phyloP scores from a whole-genome alignment of 495 filamentous ascomycete genomes.

The Cudoniella acicularis region DNA sequence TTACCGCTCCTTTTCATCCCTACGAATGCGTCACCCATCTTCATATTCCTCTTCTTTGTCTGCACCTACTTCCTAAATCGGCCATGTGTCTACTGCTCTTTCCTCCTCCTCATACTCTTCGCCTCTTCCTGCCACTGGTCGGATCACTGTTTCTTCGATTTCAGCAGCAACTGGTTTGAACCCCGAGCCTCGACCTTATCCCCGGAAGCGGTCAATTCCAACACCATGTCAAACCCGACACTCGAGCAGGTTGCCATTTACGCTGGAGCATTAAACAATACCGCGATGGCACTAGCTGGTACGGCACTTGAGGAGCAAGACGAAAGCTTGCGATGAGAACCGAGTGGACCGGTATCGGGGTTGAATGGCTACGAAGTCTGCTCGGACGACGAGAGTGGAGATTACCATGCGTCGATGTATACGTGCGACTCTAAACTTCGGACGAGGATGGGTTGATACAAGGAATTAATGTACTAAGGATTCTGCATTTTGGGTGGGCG shows the following conservation, averaged over 20 bases:
- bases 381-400: constrained; percentile 76
- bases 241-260: constrained; percentile 21
- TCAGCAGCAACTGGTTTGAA: constrained; percentile 79
- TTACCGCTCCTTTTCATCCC: constrained; percentile 71
- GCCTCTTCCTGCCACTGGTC: constrained; percentile 88
- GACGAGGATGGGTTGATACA: background rate
- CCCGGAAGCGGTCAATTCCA: constrained; percentile 11
- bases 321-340: constrained; percentile 39
- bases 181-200: constrained; percentile 33
- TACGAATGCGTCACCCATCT: constrained; percentile 75
- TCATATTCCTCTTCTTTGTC: constrained; percentile 86
- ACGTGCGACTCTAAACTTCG: constrained; percentile 54
- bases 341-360: constrained; percentile 76
- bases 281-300: constrained; percentile 60
- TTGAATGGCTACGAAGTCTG: constrained; percentile 78
- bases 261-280: constrained; percentile 59
- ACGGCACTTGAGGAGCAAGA: constrained; percentile 61
- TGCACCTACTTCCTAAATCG: constrained; percentile 87
- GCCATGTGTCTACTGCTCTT: constrained; percentile 87
- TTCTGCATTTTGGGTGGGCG: background rate
- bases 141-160: constrained; percentile 84
- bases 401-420: constrained; percentile 78
- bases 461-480: background rate
- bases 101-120: constrained; percentile 85
- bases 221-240: constrained; percentile 17